Conservation (phyloP, 805 yeast species). For the Suhomyces sp. region DNA sequence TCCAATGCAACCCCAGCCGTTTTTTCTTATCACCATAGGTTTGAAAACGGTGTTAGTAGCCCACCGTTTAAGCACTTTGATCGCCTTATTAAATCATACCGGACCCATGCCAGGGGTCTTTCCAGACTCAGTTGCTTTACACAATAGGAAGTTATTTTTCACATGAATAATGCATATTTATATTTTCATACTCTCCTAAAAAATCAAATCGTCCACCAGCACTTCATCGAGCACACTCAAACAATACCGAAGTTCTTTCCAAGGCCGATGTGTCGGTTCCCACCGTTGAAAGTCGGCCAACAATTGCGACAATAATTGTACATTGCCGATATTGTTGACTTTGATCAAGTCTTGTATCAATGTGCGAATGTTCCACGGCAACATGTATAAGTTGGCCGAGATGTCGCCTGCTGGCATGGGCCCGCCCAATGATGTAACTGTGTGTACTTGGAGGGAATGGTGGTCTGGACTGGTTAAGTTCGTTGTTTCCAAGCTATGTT, state of each 20-base stretch:
- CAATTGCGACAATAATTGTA: constrained; percentile 23
- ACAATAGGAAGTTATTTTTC: too few relatives aligned
- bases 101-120: too few relatives aligned
- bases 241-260: constrained; percentile 35
- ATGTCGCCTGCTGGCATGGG: not conserved
- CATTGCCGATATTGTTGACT: constrained; percentile 30
- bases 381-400: constrained; percentile 19
- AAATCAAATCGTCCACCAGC: constrained; percentile 4
- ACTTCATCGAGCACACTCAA: constrained; percentile 35
- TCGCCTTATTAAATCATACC: too few relatives aligned
- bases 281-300: constrained; percentile 26
- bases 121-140: too few relatives aligned
- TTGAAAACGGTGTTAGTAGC: too few relatives aligned
- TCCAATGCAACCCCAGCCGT: too few relatives aligned
- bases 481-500: constrained; percentile 39
- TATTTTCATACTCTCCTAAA: too few relatives aligned
- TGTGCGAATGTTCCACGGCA: constrained; percentile 44
- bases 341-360: constrained; percentile 33
- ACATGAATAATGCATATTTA: too few relatives aligned
- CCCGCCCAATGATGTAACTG: not conserved
- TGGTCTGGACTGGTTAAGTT: constrained; percentile 14
- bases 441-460: constrained; percentile 14
- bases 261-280: constrained; percentile 22
- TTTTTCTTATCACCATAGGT: too few relatives aligned
- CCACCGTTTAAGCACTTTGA: too few relatives aligned